A percentile compares a stretch with the other conserved stretches of the same genome.
phyloP scores from a whole-genome alignment of 2,329 filamentous ascomycete species.

The Monosporascus sp. region DNA sequence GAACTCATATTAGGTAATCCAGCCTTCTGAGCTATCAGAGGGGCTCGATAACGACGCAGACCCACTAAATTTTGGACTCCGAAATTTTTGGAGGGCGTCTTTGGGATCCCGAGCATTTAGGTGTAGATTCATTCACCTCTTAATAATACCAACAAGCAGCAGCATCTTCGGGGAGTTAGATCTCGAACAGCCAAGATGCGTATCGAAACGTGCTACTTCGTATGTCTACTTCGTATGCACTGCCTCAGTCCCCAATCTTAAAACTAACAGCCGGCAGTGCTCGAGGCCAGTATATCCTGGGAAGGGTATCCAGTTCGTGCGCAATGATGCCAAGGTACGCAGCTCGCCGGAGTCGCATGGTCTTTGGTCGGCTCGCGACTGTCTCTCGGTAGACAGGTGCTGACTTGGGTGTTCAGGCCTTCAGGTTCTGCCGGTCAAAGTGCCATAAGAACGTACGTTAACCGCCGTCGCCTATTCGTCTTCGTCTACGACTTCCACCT shows the following conservation, averaged over 20 bases:
- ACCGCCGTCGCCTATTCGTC: not conserved
- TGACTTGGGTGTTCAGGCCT: constrained; percentile 26
- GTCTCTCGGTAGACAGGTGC: constrained; percentile 16
- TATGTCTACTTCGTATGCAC: not conserved
- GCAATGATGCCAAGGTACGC: not conserved
- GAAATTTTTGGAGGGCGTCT: not conserved
- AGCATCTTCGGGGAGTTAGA: not conserved
- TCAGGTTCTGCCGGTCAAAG: constrained; percentile 48
- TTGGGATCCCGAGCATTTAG: no score
- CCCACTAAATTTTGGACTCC: not conserved
- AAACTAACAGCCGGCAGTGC: not conserved
- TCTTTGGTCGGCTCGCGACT: not conserved
- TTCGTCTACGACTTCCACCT: no score
- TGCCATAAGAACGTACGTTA: constrained; percentile 52
- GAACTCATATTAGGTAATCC: not conserved
- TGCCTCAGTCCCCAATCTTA: not conserved
- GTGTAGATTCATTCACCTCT: no score
- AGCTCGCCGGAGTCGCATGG: not conserved
- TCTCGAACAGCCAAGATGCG: not conserved
- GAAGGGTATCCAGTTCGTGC: not conserved
- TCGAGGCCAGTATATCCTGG: not conserved
- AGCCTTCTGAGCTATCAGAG: not conserved
- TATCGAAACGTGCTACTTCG: not conserved
- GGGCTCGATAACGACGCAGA: not conserved
- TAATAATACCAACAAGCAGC: no score